Percentiles rank a stretch among this genome's conserved stretches.
phyloP scores from a whole-genome alignment of 352 stramenopile genomes.

The Phytophthora constricta region DNA sequence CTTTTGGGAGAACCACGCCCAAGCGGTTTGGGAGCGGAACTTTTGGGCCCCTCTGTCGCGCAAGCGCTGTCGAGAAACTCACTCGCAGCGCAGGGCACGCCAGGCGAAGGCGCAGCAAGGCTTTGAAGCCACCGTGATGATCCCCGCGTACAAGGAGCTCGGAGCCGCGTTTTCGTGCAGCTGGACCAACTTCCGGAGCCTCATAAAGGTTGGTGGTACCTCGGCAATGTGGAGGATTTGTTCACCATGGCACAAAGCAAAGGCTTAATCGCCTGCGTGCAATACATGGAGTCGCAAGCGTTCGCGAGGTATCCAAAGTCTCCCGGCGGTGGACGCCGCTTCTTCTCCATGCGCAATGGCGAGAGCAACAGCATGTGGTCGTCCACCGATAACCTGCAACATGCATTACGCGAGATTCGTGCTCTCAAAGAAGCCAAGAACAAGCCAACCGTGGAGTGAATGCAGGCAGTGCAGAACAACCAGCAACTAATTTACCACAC shows the following conservation, averaged over 20 bases:
- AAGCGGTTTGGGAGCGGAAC: constrained; percentile 41
- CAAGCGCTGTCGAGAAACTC: neutral
- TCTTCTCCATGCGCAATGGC: constrained; percentile 15
- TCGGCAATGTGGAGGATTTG: constrained; percentile 20
- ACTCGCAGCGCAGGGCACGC: constrained; percentile 16
- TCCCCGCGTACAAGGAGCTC: constrained; percentile 22
- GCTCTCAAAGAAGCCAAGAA: constrained; percentile 17
- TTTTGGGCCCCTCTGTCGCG: constrained; percentile 38
- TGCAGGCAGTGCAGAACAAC: neutral
- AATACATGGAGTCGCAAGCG: constrained; percentile 35
- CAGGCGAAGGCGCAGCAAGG: constrained; percentile 29
- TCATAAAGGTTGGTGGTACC: constrained; percentile 41
- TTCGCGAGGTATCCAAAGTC: constrained; percentile 29
- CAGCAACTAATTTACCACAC: neutral
- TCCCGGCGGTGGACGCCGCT: neutral
- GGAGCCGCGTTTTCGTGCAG: constrained; percentile 36
- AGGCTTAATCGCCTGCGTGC: constrained; percentile 21
- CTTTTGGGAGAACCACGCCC: constrained; percentile 32
- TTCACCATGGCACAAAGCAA: constrained; percentile 17
- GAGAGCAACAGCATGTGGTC: constrained; percentile 48
- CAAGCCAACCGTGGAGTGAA: neutral
- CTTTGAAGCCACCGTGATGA: constrained; percentile 32
- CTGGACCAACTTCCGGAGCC: constrained; percentile 23
- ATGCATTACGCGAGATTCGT: constrained; percentile 26
- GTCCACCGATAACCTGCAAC: neutral